A percentile compares a stretch with the other conserved stretches of the same genome.
Conservation (phyloP, 2,329 filamentous ascomycete species). For the Fusarium nematophilum region DNA sequence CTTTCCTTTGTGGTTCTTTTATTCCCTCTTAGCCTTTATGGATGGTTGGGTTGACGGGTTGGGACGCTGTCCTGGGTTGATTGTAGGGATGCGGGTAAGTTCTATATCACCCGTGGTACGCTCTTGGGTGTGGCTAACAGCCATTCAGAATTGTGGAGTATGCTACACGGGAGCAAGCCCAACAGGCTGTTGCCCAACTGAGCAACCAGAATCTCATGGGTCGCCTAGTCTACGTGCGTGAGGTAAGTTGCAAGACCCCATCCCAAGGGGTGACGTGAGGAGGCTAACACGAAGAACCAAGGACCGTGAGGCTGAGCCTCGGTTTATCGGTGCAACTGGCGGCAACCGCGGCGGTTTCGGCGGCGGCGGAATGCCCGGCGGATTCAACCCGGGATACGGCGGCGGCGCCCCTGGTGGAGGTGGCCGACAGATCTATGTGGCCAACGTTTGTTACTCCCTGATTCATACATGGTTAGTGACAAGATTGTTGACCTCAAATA, state of each 20-base stretch:
- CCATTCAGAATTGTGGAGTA: conserved; percentile 96
- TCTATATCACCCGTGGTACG: background rate
- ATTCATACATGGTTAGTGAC: conserved; percentile 13
- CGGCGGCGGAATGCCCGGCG: conserved; percentile 61
- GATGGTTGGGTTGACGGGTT: conserved; percentile 99
- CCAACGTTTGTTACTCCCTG: conserved; percentile 82
- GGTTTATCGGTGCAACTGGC: conserved; percentile 83
- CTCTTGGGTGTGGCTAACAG: conserved; percentile 46
- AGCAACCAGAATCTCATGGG: conserved; percentile 99
- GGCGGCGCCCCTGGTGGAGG: conserved; percentile 61
- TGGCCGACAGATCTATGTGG: conserved; percentile 94
- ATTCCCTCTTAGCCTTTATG: conserved; percentile 77
- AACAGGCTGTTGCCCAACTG: conserved; percentile 95
- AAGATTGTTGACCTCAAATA: conserved; percentile 55
- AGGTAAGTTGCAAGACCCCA: conserved; percentile 68
- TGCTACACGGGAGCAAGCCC: conserved; percentile 98
- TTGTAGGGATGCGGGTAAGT: conserved; percentile 99
- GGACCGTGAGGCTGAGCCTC: conserved; percentile 98
- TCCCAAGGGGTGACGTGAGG: background rate
- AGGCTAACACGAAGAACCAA: conserved; percentile 50
- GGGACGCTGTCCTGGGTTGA: conserved; percentile 86
- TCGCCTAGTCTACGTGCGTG: conserved; percentile 96
- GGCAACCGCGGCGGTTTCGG: conserved; percentile 71
- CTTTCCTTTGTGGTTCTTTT: conserved; percentile 76
- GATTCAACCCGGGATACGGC: conserved; percentile 68